phyloP scores from a whole-genome alignment of 2,329 filamentous ascomycete species.

The Aspergillus quadrilineatus region DNA sequence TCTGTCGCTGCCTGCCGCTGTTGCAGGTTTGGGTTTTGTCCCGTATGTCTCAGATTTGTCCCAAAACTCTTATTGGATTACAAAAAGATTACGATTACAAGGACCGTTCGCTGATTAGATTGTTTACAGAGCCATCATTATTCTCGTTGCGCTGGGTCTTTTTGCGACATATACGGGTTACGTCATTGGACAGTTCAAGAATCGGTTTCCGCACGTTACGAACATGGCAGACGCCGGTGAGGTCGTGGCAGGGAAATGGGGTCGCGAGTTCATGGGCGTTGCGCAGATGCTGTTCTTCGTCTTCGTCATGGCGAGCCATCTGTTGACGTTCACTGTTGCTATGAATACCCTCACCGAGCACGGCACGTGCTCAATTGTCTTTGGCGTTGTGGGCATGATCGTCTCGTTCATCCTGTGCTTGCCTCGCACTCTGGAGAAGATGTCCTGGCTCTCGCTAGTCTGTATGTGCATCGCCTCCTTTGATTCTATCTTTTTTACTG shows the following conservation, averaged over 20 bases:
- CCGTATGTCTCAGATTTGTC: constrained; percentile 38
- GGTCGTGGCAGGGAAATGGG: constrained; percentile 60
- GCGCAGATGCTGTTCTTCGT: constrained; percentile 64
- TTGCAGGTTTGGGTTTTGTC: constrained; percentile 54
- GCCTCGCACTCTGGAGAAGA: constrained; percentile 62
- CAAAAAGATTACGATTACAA: neutral
- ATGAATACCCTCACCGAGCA: constrained; percentile 64
- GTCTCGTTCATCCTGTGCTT: constrained; percentile 61
- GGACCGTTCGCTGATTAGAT: neutral
- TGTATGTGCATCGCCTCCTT: constrained; percentile 33
- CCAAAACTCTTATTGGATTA: neutral
- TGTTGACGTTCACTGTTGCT: constrained; percentile 68
- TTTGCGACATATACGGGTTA: constrained; percentile 62
- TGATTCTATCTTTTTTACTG: neutral
- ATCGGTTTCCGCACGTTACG: constrained; percentile 57
- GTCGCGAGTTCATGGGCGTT: constrained; percentile 61
- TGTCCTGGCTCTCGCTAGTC: constrained; percentile 61
- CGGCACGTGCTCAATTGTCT: constrained; percentile 63
- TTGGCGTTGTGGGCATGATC: constrained; percentile 59
- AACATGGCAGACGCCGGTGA: constrained; percentile 68
- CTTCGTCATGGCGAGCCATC: constrained; percentile 70
- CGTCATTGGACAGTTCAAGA: constrained; percentile 60
- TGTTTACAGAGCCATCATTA: constrained; percentile 47
- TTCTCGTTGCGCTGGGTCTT: constrained; percentile 54
- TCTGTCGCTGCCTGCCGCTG: constrained; percentile 54